Evolutionary conservation across 768 basidiomycete genomes (phyloP).

Genomic region (Austroboletus festivus): DNA sequence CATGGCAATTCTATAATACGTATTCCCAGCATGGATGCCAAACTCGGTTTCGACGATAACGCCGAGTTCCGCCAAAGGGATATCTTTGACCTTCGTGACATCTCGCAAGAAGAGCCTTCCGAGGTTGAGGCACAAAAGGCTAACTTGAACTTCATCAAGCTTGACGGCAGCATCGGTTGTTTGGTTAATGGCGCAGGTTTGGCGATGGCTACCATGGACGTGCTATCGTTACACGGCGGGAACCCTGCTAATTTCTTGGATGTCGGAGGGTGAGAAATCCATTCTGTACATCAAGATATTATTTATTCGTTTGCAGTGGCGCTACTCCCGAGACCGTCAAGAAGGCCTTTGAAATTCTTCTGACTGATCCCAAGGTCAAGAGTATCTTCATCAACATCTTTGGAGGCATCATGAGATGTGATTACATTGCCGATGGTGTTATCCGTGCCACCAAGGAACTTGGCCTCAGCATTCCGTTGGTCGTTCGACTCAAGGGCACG

Average conservation of each 20-base stretch:
- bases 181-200: slow-evolving; percentile 97
- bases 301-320: slow-evolving; percentile 50
- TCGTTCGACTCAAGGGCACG: slow-evolving; percentile 95
- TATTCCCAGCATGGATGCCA: slow-evolving; percentile 90
- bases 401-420: slow-evolving; percentile 98
- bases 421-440: slow-evolving; percentile 97
- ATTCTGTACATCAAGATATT: neutral
- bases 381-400: slow-evolving; percentile 99
- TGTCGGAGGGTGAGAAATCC: slow-evolving; percentile 75
- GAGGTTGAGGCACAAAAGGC: slow-evolving; percentile 98
- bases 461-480: slow-evolving; percentile 75
- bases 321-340: slow-evolving; percentile 99
- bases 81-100: slow-evolving; percentile 84
- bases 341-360: slow-evolving; percentile 96
- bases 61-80: slow-evolving; percentile 97
- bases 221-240: slow-evolving; percentile 92
- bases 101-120: slow-evolving; percentile 92
- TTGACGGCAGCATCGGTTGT: slow-evolving; percentile 96
- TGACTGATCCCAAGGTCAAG: slow-evolving; percentile 89
- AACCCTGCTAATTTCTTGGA: slow-evolving; percentile 99
- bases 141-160: slow-evolving; percentile 97
- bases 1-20: neutral
- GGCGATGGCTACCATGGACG: slow-evolving; percentile 99
- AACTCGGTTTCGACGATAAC: slow-evolving; percentile 99
- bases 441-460: slow-evolving; percentile 97